Conservation (phyloP, 1,284 basidiomycete species). For the Trichosporon sp. region DNA sequence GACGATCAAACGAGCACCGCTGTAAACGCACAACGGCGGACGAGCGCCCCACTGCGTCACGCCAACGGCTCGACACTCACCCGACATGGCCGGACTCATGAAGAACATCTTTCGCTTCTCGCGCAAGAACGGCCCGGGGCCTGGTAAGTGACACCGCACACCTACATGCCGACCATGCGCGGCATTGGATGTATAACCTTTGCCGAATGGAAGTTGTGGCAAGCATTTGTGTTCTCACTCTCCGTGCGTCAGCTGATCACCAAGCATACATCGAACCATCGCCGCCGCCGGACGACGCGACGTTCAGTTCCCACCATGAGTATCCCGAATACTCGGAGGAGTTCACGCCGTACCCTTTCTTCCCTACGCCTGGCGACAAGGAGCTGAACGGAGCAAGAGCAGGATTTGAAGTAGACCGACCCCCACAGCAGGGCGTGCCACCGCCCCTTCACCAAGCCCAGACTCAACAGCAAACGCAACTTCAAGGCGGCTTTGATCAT, state of each 20-base stretch:
- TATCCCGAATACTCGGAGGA: slow-evolving; percentile 5
- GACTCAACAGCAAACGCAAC: background rate
- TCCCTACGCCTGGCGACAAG: background rate
- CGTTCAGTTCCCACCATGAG: background rate
- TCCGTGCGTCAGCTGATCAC: background rate
- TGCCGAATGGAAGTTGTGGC: background rate
- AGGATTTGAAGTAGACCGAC: background rate
- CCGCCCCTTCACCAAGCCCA: background rate
- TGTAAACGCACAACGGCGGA: too few relatives aligned
- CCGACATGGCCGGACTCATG: slow-evolving; percentile 2
- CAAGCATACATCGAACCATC: slow-evolving; percentile 4
- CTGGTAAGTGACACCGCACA: background rate
- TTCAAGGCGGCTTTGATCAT: background rate
- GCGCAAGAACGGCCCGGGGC: background rate
- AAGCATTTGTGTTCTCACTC: too few relatives aligned
- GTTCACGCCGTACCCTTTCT: slow-evolving; percentile 12
- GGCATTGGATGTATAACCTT: background rate
- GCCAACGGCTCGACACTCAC: background rate
- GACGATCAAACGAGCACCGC: background rate
- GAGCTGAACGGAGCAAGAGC: background rate
- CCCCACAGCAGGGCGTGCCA: background rate
- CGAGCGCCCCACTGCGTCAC: background rate
- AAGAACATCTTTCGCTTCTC: slow-evolving; percentile 12
- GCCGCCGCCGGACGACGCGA: background rate
- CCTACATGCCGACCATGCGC: background rate